Percentiles rank a stretch among this genome's conserved stretches.
Evolutionary conservation across 495 filamentous ascomycete genomes (phyloP).

Genomic region (Aspergillus campestris): DNA sequence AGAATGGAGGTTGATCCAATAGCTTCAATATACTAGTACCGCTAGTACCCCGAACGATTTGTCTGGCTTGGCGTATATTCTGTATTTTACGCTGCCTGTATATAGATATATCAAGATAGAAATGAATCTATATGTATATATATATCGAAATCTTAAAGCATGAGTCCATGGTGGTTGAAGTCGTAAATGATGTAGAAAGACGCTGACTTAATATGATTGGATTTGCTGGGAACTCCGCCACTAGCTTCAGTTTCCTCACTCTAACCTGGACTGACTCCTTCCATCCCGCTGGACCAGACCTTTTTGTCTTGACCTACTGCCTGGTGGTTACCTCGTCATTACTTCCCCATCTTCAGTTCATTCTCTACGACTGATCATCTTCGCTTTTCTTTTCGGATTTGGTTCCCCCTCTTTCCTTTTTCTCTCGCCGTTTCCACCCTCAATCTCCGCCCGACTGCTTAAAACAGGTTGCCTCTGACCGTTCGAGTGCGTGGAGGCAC

Average conservation of each 20-base stretch:
- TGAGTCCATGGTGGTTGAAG: too few relatives aligned
- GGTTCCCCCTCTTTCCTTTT: slow-evolving; percentile 5
- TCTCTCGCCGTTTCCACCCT: slow-evolving; percentile 1
- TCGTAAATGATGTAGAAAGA: slow-evolving; percentile 1
- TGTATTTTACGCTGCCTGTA: too few relatives aligned
- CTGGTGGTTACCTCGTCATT: background rate
- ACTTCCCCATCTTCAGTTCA: background rate
- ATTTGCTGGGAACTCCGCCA: slow-evolving; percentile 20
- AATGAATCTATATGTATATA: background rate
- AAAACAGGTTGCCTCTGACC: slow-evolving; percentile 17
- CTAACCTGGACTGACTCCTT: slow-evolving; percentile 11
- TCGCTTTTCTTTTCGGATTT: background rate
- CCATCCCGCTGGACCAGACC: slow-evolving; percentile 8
- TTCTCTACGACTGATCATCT: background rate
- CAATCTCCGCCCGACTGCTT: background rate
- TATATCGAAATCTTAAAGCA: too few relatives aligned
- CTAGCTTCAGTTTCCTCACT: slow-evolving; percentile 16
- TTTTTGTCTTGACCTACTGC: background rate
- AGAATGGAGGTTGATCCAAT: too few relatives aligned
- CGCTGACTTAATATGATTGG: slow-evolving; percentile 18
- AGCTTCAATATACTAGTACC: too few relatives aligned
- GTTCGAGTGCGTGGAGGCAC: slow-evolving; percentile 24
- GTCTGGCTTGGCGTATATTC: too few relatives aligned
- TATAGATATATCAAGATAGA: too few relatives aligned
- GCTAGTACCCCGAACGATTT: too few relatives aligned